Evolutionary conservation across 306 rosid species (phyloP), one percentile per base, ranked within the genome.

Genomic region (Inga laurina): DNA sequence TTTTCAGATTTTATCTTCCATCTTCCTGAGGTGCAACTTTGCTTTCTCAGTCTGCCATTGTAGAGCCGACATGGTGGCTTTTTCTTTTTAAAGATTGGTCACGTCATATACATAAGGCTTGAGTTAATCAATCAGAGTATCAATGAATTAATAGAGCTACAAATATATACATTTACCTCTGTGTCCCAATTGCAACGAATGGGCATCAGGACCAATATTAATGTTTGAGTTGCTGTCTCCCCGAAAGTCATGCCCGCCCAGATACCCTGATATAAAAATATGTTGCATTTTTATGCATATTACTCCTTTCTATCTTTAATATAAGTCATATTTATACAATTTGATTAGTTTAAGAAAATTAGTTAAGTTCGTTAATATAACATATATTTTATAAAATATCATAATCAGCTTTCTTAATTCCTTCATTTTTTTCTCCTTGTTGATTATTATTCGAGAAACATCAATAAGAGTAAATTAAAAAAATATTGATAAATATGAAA

Each of bases 171-270:
- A 30, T 13, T 13, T 79, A 93, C 96, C 93, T 93, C 91, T 71
- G 30, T 83, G 22, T 93, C 84, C 96, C 96, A 93, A 35, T 90
- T 90, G 56, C 97, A 89, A 48, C 90, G 85, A 15, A 82, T n/a
- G 45, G 94, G 88, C 74, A 93, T n/a, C 43, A 84, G 15, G 72
- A 75, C 48, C 56, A 93, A 81, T 43, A 93, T 79, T 86, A 90
- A 68, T 0, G 94, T 91, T 45, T 91, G 95, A 46, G 81, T 44
- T 30, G 91, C 89, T 2, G 94, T 90, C 77, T 94, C 94, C 11
- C 94, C 94, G 51, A 89, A 88, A 5, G 89, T 89, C 89, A 91
- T 81, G 59, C 94, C 93, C 0, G 85, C 92, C 94, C 94, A 90
- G 12, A 91, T 85, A 27, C 92, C 97, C 93, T 88, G 57, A 24